These are phyloP conservation scores for Teunomyces funiuensis DNA, from an alignment of 805 yeast species.

Conservation along the genomic window DNA sequence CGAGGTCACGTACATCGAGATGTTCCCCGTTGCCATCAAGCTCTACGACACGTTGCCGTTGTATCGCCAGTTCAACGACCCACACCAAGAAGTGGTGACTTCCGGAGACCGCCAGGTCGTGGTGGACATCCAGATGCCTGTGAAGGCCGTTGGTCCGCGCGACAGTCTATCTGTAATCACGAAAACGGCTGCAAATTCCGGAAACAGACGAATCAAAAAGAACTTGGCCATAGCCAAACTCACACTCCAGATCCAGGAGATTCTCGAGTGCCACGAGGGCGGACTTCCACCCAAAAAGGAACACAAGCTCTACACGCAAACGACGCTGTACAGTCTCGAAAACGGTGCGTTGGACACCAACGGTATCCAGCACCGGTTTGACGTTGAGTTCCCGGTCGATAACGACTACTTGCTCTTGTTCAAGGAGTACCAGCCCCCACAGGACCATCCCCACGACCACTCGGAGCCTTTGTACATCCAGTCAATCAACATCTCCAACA, in stretches of 20 bases:
- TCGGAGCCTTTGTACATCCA: constrained; percentile 11
- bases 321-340: constrained; percentile 25
- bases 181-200: constrained; percentile 42
- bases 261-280: constrained; percentile 53
- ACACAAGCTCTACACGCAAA: constrained; percentile 34
- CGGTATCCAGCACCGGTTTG: constrained; percentile 25
- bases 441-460: neutral
- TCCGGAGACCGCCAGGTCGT: constrained; percentile 51
- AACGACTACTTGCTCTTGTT: constrained; percentile 35
- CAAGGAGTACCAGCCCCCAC: neutral
- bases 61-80: constrained; percentile 54
- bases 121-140: constrained; percentile 47
- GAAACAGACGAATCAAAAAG: constrained; percentile 28
- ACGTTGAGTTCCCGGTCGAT: constrained; percentile 31
- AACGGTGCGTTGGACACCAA: constrained; percentile 22
- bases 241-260: constrained; percentile 51
- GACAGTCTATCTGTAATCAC: constrained; percentile 45
- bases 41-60: constrained; percentile 58
- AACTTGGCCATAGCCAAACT: constrained; percentile 44
- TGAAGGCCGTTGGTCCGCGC: constrained; percentile 57
- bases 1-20: constrained; percentile 30
- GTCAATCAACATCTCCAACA: constrained; percentile 20
- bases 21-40: constrained; percentile 55
- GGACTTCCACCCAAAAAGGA: constrained; percentile 52
- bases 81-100: constrained; percentile 41